Conservation (phyloP, 2,329 filamentous ascomycete genomes). For the Paraphoma sp. region DNA sequence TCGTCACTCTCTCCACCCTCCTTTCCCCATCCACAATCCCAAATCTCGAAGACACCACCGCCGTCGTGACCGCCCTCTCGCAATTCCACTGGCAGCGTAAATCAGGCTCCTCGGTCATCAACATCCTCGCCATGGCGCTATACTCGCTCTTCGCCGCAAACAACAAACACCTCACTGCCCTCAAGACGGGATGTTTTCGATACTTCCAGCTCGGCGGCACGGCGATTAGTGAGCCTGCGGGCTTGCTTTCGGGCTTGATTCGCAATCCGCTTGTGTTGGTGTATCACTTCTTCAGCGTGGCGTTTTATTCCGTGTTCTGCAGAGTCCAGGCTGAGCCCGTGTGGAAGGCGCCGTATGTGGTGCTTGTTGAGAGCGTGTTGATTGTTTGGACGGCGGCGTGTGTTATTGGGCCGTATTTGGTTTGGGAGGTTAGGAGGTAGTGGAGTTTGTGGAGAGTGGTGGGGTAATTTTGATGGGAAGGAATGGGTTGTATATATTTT, state of each 20-base stretch:
- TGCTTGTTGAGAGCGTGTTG: conserved; percentile 68
- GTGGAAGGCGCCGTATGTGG: conserved; percentile 54
- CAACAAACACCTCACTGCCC: conserved; percentile 65
- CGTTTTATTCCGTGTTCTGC: conserved; percentile 85
- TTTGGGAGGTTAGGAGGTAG: conserved; percentile 64
- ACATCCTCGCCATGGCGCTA: conserved; percentile 94
- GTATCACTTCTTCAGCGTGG: conserved; percentile 94
- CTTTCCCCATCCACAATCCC: conserved; percentile 74
- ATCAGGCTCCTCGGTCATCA: conserved; percentile 83
- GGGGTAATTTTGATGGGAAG: too few species aligned
- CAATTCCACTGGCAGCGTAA: conserved; percentile 90
- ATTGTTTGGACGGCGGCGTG: conserved; percentile 82
- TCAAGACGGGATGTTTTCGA: conserved; percentile 88
- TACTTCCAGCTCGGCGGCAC: conserved; percentile 83
- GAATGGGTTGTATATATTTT: too few species aligned
- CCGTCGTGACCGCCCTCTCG: conserved; percentile 72
- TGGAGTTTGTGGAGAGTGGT: too few species aligned
- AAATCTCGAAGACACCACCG: conserved; percentile 69
- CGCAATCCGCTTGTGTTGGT: conserved; percentile 78
- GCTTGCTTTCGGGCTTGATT: conserved; percentile 82
- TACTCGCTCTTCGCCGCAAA: conserved; percentile 91
- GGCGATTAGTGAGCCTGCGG: conserved; percentile 78
- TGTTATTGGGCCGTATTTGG: conserved; percentile 84
- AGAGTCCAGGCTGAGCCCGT: conserved; percentile 57
- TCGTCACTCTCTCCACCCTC: conserved; percentile 75